These are phyloP conservation scores for Flaveria sonorensis DNA, from an alignment of 129 eudicot genomes.

Conservation along the genomic window DNA sequence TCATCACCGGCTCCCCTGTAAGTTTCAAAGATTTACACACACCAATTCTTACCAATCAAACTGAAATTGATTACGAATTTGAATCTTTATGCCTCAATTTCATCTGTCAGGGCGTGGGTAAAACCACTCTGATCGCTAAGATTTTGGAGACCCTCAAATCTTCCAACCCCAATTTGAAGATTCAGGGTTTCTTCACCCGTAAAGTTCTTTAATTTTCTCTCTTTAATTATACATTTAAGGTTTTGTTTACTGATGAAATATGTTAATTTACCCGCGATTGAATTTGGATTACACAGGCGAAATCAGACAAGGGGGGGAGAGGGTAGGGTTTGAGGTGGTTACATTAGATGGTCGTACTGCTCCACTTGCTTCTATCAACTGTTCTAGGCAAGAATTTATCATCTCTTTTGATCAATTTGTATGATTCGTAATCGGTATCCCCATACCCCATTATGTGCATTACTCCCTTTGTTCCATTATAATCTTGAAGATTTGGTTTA, in stretches of 20 bases:
- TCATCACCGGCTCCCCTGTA: constrained; percentile 80
- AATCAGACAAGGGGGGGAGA: constrained; percentile 70
- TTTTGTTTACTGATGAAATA: neutral
- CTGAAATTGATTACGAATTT: too few species aligned
- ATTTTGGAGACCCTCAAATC: constrained; percentile 59
- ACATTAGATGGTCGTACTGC: constrained; percentile 66
- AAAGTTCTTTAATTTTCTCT: constrained; percentile 5
- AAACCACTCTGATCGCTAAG: constrained; percentile 70
- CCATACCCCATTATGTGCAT: too few species aligned
- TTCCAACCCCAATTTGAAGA: constrained; percentile 64
- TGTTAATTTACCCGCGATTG: neutral
- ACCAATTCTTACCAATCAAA: too few species aligned
- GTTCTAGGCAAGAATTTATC: constrained; percentile 39
- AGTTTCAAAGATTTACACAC: neutral
- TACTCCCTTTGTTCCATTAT: neutral
- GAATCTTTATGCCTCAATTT: neutral
- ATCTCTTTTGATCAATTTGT: too few species aligned
- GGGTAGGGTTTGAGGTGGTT: constrained; percentile 91
- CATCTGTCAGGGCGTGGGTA: constrained; percentile 79
- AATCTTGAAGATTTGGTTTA: neutral
- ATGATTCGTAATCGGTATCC: neutral
- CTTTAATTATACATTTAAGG: neutral
- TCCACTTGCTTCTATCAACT: constrained; percentile 61
- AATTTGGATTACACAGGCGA: constrained; percentile 51
- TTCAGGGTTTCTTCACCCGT: constrained; percentile 92